These are phyloP conservation scores for Xylaria longipes DNA, from an alignment of 495 filamentous ascomycete species.

Conservation along the genomic window DNA sequence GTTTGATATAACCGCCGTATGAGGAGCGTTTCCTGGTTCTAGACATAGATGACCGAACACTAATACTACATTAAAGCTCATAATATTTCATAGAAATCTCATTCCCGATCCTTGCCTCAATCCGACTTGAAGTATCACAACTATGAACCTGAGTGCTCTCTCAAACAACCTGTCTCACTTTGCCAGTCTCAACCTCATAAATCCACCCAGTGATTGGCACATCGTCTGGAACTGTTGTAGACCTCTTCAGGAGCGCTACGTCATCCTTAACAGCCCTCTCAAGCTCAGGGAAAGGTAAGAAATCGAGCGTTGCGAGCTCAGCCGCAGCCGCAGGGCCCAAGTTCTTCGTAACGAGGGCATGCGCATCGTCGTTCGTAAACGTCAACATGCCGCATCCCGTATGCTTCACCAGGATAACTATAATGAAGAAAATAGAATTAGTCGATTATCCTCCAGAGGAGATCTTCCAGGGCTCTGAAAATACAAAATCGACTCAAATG, in stretches of 20 bases:
- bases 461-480: neutral
- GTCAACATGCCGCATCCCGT: slow-evolving; percentile 84
- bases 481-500: no score
- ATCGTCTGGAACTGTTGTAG: slow-evolving; percentile 62
- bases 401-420: slow-evolving; percentile 76
- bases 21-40: neutral
- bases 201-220: slow-evolving; percentile 75
- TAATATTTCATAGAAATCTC: neutral
- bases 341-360: slow-evolving; percentile 62
- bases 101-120: neutral
- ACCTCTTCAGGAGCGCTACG: slow-evolving; percentile 65
- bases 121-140: neutral
- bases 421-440: neutral
- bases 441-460: neutral
- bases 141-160: neutral
- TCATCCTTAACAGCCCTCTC: slow-evolving; percentile 70
- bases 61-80: neutral
- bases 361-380: slow-evolving; percentile 71
- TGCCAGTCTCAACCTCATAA: slow-evolving; percentile 81
- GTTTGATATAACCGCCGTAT: slow-evolving; percentile 24
- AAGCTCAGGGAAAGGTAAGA: slow-evolving; percentile 69
- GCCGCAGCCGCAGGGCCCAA: slow-evolving; percentile 51
- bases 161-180: slow-evolving; percentile 62
- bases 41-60: neutral
- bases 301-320: slow-evolving; percentile 58